A percentile compares a stretch with the other conserved stretches of the same genome.
These are phyloP conservation scores for Leccinum solheimii DNA, from an alignment of 1,284 basidiomycete genomes.

Conservation along the genomic window DNA sequence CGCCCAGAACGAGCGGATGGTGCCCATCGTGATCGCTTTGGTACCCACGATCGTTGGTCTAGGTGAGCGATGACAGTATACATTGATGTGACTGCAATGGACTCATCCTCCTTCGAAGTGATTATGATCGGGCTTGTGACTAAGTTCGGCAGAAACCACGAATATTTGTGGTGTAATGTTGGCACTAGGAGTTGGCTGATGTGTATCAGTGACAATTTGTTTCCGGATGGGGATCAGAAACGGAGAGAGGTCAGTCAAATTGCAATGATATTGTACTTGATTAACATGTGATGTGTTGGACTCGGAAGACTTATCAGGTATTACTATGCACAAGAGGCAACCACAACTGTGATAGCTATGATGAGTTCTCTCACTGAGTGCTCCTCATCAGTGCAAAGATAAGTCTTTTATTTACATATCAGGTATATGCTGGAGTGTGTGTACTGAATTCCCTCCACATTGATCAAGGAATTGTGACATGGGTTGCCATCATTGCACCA, in stretches of 20 bases:
- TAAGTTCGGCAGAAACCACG: conserved; percentile 63
- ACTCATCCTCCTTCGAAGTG: too few relatives aligned
- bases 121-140: conserved; percentile 3
- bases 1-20: too few relatives aligned
- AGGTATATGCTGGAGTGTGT: conserved; percentile 10
- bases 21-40: too few relatives aligned
- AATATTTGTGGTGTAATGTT: conserved; percentile 73
- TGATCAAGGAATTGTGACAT: conserved; percentile 65
- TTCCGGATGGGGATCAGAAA: conserved; percentile 31
- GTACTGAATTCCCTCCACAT: conserved; percentile 42
- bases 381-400: conserved; percentile 66
- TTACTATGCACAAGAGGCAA: conserved; percentile 69
- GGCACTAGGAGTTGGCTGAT: conserved; percentile 68
- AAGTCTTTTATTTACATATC: conserved; percentile 36
- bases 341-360: conserved; percentile 61
- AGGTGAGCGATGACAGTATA: too few relatives aligned
- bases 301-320: conserved; percentile 56
- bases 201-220: conserved; percentile 43
- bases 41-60: too few relatives aligned
- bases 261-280: neutral
- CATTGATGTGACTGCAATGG: too few relatives aligned
- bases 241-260: conserved; percentile 40
- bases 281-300: conserved; percentile 1
- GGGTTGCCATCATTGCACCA: conserved; percentile 47
- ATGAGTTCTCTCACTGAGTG: conserved; percentile 72